phyloP scores from a whole-genome alignment of 495 filamentous ascomycete species.

The Talaromyces trachyspermus region DNA sequence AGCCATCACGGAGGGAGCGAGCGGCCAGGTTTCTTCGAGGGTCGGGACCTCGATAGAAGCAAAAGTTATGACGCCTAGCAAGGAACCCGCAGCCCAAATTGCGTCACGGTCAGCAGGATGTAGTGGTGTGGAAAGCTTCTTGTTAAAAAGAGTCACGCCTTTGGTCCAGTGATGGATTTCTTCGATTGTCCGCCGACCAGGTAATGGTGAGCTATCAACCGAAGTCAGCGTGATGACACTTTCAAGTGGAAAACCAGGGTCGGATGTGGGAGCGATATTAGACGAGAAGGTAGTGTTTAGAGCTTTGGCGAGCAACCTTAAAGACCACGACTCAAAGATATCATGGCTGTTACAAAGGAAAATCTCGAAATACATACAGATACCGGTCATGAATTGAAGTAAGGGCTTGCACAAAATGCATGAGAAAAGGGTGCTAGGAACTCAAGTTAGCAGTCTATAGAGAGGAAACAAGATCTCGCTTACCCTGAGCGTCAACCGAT shows the following conservation, averaged over 20 bases:
- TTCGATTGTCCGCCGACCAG: constrained; percentile 9
- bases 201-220: neutral
- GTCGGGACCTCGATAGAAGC: constrained; percentile 19
- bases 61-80: constrained; percentile 26
- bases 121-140: constrained; percentile 23
- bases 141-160: constrained; percentile 22
- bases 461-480: constrained; percentile 3
- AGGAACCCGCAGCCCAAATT: constrained; percentile 31
- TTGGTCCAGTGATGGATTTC: constrained; percentile 29
- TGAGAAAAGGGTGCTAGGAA: constrained; percentile 31
- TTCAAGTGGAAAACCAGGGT: too few species aligned
- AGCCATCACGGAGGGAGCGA: constrained; percentile 16
- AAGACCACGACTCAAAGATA: neutral
- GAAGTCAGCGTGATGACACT: neutral
- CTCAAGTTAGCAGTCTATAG: neutral
- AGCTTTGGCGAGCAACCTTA: neutral
- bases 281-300: neutral
- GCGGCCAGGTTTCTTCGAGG: constrained; percentile 27
- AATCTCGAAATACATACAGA: constrained; percentile 3
- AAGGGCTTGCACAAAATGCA: constrained; percentile 25
- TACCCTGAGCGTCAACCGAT: constrained; percentile 8
- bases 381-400: constrained; percentile 21
- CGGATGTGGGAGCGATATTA: neutral
- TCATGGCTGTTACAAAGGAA: neutral
- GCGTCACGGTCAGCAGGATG: constrained; percentile 29